Conservation (phyloP, 208 protist genomes). For the Acanthamoeba lenticulata region DNA sequence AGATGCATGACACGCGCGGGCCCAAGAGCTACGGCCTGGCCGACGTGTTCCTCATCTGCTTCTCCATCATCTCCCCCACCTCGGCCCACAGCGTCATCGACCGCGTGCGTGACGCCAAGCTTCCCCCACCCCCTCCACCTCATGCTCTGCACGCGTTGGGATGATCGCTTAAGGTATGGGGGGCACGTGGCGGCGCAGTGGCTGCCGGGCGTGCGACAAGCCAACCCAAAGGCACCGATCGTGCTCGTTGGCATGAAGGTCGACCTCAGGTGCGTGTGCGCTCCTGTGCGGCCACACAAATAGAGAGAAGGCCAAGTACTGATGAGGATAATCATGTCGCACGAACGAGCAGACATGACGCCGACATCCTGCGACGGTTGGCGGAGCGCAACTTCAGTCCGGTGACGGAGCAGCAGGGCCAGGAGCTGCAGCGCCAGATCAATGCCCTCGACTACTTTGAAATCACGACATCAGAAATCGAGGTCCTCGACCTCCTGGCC, state of each 20-base stretch:
- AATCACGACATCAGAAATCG: constrained; percentile 49
- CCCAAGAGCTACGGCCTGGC: constrained; percentile 38
- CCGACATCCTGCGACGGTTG: constrained; percentile 6
- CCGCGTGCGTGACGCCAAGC: neutral
- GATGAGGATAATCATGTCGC: no score
- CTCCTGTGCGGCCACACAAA: no score
- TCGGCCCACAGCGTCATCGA: constrained; percentile 51
- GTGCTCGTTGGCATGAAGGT: constrained; percentile 67
- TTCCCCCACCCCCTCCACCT: neutral
- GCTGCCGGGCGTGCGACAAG: constrained; percentile 27
- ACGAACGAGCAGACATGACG: neutral
- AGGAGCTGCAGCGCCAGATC: constrained; percentile 63
- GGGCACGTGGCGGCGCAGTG: neutral
- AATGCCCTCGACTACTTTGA: constrained; percentile 64
- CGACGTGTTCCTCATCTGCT: constrained; percentile 67
- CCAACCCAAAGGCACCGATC: constrained; percentile 39
- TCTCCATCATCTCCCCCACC: constrained; percentile 65
- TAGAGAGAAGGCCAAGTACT: no score
- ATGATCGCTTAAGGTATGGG: neutral
- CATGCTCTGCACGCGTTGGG: neutral
- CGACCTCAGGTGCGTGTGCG: neutral
- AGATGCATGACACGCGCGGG: constrained; percentile 57
- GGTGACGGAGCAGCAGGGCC: constrained; percentile 59
- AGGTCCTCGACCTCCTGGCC: constrained; percentile 54
- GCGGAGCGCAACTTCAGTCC: constrained; percentile 48